Conservation (phyloP, 352 stramenopile species). For the Pythium chondricola region DNA sequence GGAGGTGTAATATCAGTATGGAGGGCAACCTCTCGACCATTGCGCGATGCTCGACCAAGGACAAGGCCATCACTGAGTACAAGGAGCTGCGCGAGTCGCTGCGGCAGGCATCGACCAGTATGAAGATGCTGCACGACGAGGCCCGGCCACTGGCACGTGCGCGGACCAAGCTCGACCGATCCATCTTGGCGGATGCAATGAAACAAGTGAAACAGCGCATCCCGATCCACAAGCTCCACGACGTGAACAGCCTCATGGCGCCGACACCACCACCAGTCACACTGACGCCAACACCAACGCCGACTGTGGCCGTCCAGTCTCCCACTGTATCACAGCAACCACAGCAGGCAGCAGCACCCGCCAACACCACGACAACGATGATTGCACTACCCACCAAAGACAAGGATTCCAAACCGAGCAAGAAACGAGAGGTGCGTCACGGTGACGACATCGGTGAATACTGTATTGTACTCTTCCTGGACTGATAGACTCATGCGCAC, state of each 20-base stretch:
- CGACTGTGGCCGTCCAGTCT: no score
- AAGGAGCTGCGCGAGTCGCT: slow-evolving; percentile 28
- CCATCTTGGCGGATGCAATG: slow-evolving; percentile 32
- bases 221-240: slow-evolving; percentile 24
- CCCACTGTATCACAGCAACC: no score
- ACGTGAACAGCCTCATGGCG: slow-evolving; percentile 13
- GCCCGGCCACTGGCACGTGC: not conserved
- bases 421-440: slow-evolving; percentile 15
- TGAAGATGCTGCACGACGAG: slow-evolving; percentile 23
- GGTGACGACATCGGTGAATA: no score
- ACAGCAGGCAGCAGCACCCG: not conserved
- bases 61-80: slow-evolving; percentile 42
- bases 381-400: slow-evolving; percentile 1
- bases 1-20: slow-evolving; percentile 52
- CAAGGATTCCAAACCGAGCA: slow-evolving; percentile 10
- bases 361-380: not conserved
- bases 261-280: not conserved
- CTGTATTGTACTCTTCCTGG: not conserved
- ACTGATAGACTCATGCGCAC: no score
- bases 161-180: slow-evolving; percentile 14
- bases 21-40: slow-evolving; percentile 34
- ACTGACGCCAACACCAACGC: not conserved
- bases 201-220: slow-evolving; percentile 37
- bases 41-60: slow-evolving; percentile 23
- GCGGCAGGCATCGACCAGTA: slow-evolving; percentile 15